Evolutionary conservation across 495 filamentous ascomycete genomes (phyloP).

Genomic region (Aspergillus baeticus): DNA sequence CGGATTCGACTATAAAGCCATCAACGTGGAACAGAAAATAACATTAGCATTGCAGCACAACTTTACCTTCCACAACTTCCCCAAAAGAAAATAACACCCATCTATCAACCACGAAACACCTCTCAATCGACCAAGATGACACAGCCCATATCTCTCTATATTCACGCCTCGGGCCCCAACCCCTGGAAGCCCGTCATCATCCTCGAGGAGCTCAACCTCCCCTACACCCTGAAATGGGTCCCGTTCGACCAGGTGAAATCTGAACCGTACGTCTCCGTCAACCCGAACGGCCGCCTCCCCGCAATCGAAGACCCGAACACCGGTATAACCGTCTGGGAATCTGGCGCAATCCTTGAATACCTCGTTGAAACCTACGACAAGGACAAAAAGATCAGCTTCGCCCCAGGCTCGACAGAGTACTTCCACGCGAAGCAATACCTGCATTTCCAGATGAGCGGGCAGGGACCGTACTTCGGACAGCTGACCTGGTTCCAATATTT

Average conservation of each 20-base stretch:
- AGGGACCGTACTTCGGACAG: constrained; percentile 69
- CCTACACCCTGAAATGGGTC: constrained; percentile 46
- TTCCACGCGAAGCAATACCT: constrained; percentile 59
- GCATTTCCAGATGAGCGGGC: too few species aligned
- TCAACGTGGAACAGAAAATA: too few species aligned
- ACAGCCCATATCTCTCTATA: too few species aligned
- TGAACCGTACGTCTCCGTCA: constrained; percentile 53
- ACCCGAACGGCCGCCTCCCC: constrained; percentile 69
- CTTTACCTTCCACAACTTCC: too few species aligned
- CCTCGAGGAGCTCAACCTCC: constrained; percentile 61
- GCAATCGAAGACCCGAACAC: constrained; percentile 69
- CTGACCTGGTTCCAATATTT: constrained; percentile 51
- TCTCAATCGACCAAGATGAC: too few species aligned
- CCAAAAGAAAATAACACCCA: too few species aligned
- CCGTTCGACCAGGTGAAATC: constrained; percentile 56
- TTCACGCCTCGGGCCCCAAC: too few species aligned
- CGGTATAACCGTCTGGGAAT: constrained; percentile 65
- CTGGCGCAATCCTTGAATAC: constrained; percentile 74
- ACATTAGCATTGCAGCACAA: too few species aligned
- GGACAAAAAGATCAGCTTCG: constrained; percentile 56
- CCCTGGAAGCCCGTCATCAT: constrained; percentile 65
- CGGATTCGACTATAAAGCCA: too few species aligned
- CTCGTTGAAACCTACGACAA: constrained; percentile 69
- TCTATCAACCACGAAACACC: too few species aligned
- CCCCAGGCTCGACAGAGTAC: constrained; percentile 43